A percentile compares a stretch with the other conserved stretches of the same genome.
Conservation (phyloP, 2,329 filamentous ascomycete genomes). For the Colletotrichum orbiculare region DNA sequence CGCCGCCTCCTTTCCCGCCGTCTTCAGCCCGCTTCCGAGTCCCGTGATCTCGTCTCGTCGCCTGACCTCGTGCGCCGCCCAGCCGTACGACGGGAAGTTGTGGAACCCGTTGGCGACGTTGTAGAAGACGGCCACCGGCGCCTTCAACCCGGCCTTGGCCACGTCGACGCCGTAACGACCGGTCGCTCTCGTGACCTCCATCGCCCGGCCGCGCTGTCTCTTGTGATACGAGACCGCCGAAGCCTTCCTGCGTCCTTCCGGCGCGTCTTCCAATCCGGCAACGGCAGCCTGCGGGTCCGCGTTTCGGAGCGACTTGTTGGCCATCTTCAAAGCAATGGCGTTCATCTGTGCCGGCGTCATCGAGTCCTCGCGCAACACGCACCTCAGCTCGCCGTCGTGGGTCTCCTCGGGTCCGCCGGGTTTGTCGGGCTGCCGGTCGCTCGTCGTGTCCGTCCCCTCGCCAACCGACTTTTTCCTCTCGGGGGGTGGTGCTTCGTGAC, state of each 20-base stretch:
- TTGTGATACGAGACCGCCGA: not conserved
- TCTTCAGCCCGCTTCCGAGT: slow-evolving; percentile 67
- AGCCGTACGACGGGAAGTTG: slow-evolving; percentile 74
- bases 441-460: slow-evolving; percentile 13
- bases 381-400: not conserved
- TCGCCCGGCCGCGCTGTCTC: slow-evolving; percentile 26
- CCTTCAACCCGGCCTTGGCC: slow-evolving; percentile 69
- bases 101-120: slow-evolving; percentile 79
- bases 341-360: slow-evolving; percentile 45
- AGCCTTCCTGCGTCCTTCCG: slow-evolving; percentile 1
- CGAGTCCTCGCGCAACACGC: not conserved
- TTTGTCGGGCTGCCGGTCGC: not conserved
- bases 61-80: slow-evolving; percentile 73
- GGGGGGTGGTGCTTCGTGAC: not conserved
- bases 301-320: slow-evolving; percentile 54
- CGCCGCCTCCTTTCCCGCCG: slow-evolving; percentile 73
- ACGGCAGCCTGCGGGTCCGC: slow-evolving; percentile 55
- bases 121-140: slow-evolving; percentile 75
- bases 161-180: slow-evolving; percentile 69
- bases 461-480: slow-evolving; percentile 2
- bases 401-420: not conserved
- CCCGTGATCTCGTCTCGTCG: slow-evolving; percentile 75
- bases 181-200: slow-evolving; percentile 50
- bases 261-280: slow-evolving; percentile 1
- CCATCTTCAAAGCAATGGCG: slow-evolving; percentile 44